A percentile compares a stretch with the other conserved stretches of the same genome.
phyloP scores from a whole-genome alignment of 176 grass and related monocot species.

The Bothriochloa decipiens region DNA sequence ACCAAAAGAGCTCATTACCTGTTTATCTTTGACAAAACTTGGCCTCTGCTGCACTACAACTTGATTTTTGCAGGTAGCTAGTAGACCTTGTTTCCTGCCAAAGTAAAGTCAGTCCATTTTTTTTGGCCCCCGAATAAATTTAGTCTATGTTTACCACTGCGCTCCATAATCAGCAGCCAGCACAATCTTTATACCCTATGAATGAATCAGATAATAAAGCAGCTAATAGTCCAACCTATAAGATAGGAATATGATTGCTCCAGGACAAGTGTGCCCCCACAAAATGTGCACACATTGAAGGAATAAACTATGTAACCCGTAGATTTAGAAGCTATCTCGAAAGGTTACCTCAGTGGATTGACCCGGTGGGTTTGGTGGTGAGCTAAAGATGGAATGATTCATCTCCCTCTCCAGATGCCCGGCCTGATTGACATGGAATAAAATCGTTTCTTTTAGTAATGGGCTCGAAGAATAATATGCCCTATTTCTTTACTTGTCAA shows the following conservation, averaged over 20 bases:
- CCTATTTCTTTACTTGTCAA: slow-evolving; percentile 37
- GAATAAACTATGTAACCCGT: neutral
- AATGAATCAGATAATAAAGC: neutral
- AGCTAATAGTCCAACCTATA: neutral
- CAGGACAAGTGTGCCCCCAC: neutral
- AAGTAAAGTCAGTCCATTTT: neutral
- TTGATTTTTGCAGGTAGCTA: neutral
- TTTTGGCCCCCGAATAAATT: neutral
- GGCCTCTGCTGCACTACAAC: neutral
- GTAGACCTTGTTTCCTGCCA: neutral
- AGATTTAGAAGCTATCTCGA: slow-evolving; percentile 12
- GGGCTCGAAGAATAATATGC: slow-evolving; percentile 31
- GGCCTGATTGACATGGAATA: slow-evolving; percentile 36
- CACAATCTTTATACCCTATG: slow-evolving; percentile 2
- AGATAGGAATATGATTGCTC: slow-evolving; percentile 22
- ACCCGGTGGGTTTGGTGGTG: slow-evolving; percentile 35
- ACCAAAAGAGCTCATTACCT: slow-evolving; percentile 5
- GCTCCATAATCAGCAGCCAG: neutral
- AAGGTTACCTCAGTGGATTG: slow-evolving; percentile 43
- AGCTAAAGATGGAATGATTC: slow-evolving; percentile 37
- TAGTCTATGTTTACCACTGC: neutral
- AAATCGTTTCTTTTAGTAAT: slow-evolving; percentile 43
- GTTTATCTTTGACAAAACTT: slow-evolving; percentile 8
- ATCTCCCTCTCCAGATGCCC: slow-evolving; percentile 20
- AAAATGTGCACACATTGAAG: neutral